Evolutionary conservation across 2,329 filamentous ascomycete genomes (phyloP), one percentile per base, ranked within the genome.

Genomic region (Neophaeococcomyces mojaviensis): DNA sequence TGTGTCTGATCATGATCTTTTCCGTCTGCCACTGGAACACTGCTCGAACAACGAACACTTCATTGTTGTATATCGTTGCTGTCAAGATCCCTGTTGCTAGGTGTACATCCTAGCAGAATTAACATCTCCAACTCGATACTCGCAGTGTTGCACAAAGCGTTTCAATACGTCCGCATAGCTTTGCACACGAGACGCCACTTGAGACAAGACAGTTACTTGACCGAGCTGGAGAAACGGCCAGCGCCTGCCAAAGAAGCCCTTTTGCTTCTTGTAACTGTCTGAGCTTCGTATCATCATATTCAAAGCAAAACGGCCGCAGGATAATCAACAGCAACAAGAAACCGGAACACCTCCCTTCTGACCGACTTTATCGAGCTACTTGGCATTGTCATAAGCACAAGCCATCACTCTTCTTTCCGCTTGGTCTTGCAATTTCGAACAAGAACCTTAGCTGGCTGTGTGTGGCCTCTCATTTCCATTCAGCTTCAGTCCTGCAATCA

Each of bases 361-460:
- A 20, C 20, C 32, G 30, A 12, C 32, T 20, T 7, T 33, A 28
- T 9, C 15, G 19, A 16, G 26, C 26, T 16, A 44, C n/a, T 37
- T 37, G 32, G 13, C 24, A 18, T 36, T n/a, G 19, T 33, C 33
- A 36, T 36, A 44, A 44, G 20, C 8, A 13, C 15, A 13, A 37
- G 32, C 16, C 36, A 16, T 20, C 26, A 8, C 41, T 15, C 26
- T 15, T n/a, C 20, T n/a, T 20, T 26, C 22, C 30, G 41, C 32
- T 20, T 30, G 5, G n/a, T 26, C 41, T 44, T 44, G 41, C 41
- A 10, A 22, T 44, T 31, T 20, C 41, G 19, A n/a, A 32, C 20
- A 36, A 44, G 32, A 16, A 44, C 20, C 22, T 8, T 20, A 44
- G 40, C 40, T 22, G 40, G 40, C 40, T 44, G 41, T 36, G 32